Evolutionary conservation across 129 eudicot species (phyloP), one percentile per base, ranked within the genome.

Genomic region (Helianthus tuberosus): DNA sequence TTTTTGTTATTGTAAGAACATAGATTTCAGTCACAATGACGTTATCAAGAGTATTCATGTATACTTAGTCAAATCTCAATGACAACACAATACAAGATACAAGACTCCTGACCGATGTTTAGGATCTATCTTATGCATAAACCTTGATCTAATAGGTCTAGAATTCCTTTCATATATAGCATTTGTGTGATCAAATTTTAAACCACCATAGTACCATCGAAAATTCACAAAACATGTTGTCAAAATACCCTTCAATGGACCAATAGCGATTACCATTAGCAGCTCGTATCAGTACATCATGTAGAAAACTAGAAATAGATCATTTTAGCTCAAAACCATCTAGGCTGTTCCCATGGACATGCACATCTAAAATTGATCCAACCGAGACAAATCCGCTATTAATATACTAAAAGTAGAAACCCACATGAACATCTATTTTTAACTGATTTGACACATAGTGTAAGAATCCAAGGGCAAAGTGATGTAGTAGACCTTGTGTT

Each of bases 401-500:
- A 16, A 52, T 55, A 64, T 53, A 46, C 78, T 65, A 79, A 64
- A 79, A 29, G 72, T 79, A 65, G 78, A 72, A 65, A 54, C 38
- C 38, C 29, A 17, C 51, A 35, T 11, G 44, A 29, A 54, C 47
- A 43, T 43, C 47, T 6, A 43, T 43, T 43, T 43, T 43, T 43
- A 43, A 43, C 10, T 43, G 47, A 43, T 43, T 43, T 43, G 47
- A 43, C 47, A 6, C 47, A 43, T 6, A 43, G 1, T 1, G 10
- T 43, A 43, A 6, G 46, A 41, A 41, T 71, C 51, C n/a, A 61
- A 62, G 76, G 44, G 38, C 62, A 43, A 63, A 43, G 47, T 43
- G 47, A 8, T 13, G 1, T 23, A 15, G 1, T 23, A 15, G 12
- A 32, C 49, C 20, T 59, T 43, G 6, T 43, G 47, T 43, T 43